These are phyloP conservation scores for Cercospora sp. DNA, from an alignment of 2,329 filamentous ascomycete species.

Conservation along the genomic window DNA sequence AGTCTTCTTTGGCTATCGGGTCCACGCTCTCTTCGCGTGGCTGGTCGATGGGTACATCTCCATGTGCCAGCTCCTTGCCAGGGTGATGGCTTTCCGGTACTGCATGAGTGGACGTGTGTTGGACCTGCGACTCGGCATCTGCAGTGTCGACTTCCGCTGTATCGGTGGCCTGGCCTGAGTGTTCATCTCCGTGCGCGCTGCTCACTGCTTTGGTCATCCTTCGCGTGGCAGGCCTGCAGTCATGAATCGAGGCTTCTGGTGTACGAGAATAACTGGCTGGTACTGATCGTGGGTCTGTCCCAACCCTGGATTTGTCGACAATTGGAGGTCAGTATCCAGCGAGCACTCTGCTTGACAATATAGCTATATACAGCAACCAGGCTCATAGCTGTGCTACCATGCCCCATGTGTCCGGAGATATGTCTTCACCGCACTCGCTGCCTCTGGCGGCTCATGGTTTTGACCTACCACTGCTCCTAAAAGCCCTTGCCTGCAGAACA, in stretches of 20 bases:
- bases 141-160: neutral
- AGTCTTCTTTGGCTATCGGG: constrained; percentile 28
- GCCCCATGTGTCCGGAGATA: neutral
- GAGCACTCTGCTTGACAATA: neutral
- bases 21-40: constrained; percentile 5
- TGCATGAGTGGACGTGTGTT: neutral
- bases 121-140: neutral
- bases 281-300: neutral
- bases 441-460: too few species aligned
- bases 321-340: neutral
- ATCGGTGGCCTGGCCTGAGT: neutral
- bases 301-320: neutral
- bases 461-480: neutral
- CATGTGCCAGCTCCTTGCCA: neutral
- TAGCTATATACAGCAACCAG: neutral
- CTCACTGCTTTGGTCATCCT: neutral
- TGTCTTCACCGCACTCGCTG: neutral
- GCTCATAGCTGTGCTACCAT: neutral
- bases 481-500: neutral
- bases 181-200: neutral
- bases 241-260: neutral
- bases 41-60: neutral
- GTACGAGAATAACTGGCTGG: neutral
- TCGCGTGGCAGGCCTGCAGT: neutral
- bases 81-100: neutral